These are phyloP conservation scores for Nadsonia commutata DNA, from an alignment of 1,139 yeast genomes.

Conservation along the genomic window DNA sequence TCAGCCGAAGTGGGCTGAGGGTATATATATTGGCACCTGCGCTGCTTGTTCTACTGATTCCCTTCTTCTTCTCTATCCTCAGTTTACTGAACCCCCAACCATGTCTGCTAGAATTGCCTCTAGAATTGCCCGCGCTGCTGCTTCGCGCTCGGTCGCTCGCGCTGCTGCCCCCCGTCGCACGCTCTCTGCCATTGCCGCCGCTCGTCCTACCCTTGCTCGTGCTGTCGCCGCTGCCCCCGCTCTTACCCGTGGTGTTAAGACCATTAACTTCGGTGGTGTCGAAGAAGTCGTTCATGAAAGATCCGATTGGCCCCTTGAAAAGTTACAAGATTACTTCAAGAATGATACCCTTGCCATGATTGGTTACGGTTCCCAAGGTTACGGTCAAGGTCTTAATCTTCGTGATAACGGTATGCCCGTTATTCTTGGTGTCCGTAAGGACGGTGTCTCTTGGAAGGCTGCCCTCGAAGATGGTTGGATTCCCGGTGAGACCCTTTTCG, in stretches of 20 bases:
- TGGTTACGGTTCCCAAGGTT: slow-evolving; percentile 99
- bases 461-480: slow-evolving; percentile 99
- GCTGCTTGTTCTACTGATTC: too few relatives aligned
- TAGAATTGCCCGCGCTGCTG: slow-evolving; percentile 14
- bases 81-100: neutral
- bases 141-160: slow-evolving; percentile 14
- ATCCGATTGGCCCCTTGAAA: slow-evolving; percentile 99
- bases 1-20: too few relatives aligned
- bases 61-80: neutral
- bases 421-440: slow-evolving; percentile 93
- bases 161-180: slow-evolving; percentile 8
- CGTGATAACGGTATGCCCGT: slow-evolving; percentile 98
- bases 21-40: too few relatives aligned
- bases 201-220: slow-evolving; percentile 9
- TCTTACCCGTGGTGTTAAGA: slow-evolving; percentile 67
- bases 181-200: slow-evolving; percentile 11
- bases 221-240: slow-evolving; percentile 14
- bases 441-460: slow-evolving; percentile 99
- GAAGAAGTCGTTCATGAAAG: slow-evolving; percentile 96
- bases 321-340: slow-evolving; percentile 90
- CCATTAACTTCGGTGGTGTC: slow-evolving; percentile 93
- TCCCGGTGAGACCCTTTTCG: slow-evolving; percentile 96
- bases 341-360: slow-evolving; percentile 93
- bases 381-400: slow-evolving; percentile 98
- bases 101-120: slow-evolving; percentile 1